phyloP scores from a whole-genome alignment of 2,329 filamentous ascomycete genomes.

The Aschersonia sp. region DNA sequence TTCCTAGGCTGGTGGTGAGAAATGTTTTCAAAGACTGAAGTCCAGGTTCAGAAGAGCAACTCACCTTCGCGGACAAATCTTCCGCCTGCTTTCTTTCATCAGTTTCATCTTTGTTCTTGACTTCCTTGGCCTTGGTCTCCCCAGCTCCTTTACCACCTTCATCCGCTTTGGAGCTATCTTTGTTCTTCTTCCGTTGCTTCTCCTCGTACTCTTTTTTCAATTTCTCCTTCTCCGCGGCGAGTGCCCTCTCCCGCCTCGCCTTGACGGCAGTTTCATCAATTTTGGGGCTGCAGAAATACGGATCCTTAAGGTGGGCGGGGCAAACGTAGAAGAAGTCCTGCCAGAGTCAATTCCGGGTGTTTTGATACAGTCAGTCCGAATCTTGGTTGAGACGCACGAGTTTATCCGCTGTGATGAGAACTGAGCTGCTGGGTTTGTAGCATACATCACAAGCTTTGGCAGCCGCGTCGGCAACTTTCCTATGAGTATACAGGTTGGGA shows the following conservation, averaged over 20 bases:
- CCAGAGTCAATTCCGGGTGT: background rate
- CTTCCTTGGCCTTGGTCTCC: slow-evolving; percentile 7
- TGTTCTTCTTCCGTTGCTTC: slow-evolving; percentile 51
- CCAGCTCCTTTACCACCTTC: slow-evolving; percentile 20
- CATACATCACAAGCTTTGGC: slow-evolving; percentile 82
- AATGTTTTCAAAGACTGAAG: background rate
- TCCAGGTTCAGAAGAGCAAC: background rate
- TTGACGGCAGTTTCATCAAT: slow-evolving; percentile 53
- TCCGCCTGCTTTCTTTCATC: slow-evolving; percentile 7
- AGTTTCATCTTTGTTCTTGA: slow-evolving; percentile 17
- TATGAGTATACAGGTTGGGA: slow-evolving; percentile 70
- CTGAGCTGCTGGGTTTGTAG: slow-evolving; percentile 75
- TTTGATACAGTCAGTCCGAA: background rate
- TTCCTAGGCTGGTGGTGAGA: slow-evolving; percentile 2
- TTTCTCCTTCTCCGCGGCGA: slow-evolving; percentile 48
- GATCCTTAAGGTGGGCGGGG: slow-evolving; percentile 66
- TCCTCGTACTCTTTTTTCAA: slow-evolving; percentile 68
- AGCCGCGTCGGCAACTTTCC: slow-evolving; percentile 72
- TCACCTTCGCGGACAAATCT: background rate
- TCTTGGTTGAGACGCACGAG: slow-evolving; percentile 44
- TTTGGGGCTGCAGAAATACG: slow-evolving; percentile 63
- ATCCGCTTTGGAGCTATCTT: slow-evolving; percentile 41
- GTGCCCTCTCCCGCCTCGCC: slow-evolving; percentile 44
- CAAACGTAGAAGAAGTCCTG: slow-evolving; percentile 88
- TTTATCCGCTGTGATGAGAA: slow-evolving; percentile 78